phyloP scores from a whole-genome alignment of 768 basidiomycete species.

The Rhizopogon roseolus region DNA sequence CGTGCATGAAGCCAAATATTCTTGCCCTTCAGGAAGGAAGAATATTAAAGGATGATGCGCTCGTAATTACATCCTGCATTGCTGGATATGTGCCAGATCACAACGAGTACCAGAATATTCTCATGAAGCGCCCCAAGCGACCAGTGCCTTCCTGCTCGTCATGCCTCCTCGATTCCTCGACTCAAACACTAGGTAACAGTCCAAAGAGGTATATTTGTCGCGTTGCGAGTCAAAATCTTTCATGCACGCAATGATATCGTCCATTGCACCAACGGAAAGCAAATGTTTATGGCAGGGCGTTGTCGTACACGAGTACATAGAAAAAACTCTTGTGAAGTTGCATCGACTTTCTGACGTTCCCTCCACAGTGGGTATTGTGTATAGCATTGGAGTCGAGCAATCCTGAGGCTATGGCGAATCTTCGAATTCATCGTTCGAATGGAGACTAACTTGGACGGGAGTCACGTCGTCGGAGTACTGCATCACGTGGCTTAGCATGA shows the following conservation, averaged over 20 bases:
- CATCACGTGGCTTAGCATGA: no score
- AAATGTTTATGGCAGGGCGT: no score
- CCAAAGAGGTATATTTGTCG: slow-evolving; percentile 87
- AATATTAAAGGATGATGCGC: slow-evolving; percentile 33
- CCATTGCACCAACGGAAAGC: slow-evolving; percentile 45
- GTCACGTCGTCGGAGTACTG: no score
- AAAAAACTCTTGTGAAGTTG: no score
- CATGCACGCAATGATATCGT: slow-evolving; percentile 81
- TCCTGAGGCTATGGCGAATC: no score
- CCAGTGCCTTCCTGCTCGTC: slow-evolving; percentile 74
- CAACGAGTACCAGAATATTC: slow-evolving; percentile 46
- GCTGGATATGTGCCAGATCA: no score
- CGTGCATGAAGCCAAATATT: slow-evolving; percentile 22
- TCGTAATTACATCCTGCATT: slow-evolving; percentile 33
- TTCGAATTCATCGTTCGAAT: no score
- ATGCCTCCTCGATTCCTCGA: slow-evolving; percentile 40
- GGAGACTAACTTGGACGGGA: no score
- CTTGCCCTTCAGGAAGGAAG: slow-evolving; percentile 16
- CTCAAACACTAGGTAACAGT: slow-evolving; percentile 56
- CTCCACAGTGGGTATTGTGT: no score
- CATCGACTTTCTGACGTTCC: no score
- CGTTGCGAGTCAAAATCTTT: slow-evolving; percentile 78
- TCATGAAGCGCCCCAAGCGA: slow-evolving; percentile 75
- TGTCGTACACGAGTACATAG: no score
- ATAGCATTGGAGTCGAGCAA: no score